Conservation (phyloP, 495 filamentous ascomycete genomes). For the Pseudevernia furfuracea region DNA sequence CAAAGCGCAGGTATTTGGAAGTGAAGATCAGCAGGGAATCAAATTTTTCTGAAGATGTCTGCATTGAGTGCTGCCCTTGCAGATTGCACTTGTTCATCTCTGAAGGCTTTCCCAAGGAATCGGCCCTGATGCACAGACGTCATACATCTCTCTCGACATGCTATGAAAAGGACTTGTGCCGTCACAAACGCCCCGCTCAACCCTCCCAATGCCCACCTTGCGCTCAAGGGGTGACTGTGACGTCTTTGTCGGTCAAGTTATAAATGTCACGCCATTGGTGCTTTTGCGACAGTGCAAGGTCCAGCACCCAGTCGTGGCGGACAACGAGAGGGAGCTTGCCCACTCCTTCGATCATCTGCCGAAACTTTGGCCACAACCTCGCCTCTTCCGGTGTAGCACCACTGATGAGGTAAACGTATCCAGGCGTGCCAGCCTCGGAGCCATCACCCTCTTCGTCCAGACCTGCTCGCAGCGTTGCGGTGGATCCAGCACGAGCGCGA, state of each 20-base stretch:
- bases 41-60: slow-evolving; percentile 73
- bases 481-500: slow-evolving; percentile 55
- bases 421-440: slow-evolving; percentile 49
- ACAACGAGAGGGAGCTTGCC: slow-evolving; percentile 72
- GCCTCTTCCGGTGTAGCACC: slow-evolving; percentile 55
- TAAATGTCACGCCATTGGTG: slow-evolving; percentile 58
- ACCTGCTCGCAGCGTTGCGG: slow-evolving; percentile 37
- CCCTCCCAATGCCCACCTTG: neutral
- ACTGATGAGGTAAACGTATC: slow-evolving; percentile 66
- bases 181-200: slow-evolving; percentile 13
- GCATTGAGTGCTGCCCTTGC: neutral
- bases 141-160: neutral
- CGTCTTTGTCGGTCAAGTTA: slow-evolving; percentile 31
- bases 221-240: slow-evolving; percentile 6
- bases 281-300: slow-evolving; percentile 80
- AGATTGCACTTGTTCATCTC: neutral
- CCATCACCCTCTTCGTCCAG: slow-evolving; percentile 42
- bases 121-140: neutral
- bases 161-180: neutral
- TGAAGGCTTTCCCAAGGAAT: neutral
- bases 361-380: slow-evolving; percentile 71
- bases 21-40: slow-evolving; percentile 76
- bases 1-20: slow-evolving; percentile 87
- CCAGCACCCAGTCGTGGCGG: slow-evolving; percentile 77
- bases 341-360: slow-evolving; percentile 61